A percentile compares a stretch with the other conserved stretches of the same genome.
Evolutionary conservation across 352 stramenopile genomes (phyloP).

Genomic region (Thalassiosira livingstoniorum): DNA sequence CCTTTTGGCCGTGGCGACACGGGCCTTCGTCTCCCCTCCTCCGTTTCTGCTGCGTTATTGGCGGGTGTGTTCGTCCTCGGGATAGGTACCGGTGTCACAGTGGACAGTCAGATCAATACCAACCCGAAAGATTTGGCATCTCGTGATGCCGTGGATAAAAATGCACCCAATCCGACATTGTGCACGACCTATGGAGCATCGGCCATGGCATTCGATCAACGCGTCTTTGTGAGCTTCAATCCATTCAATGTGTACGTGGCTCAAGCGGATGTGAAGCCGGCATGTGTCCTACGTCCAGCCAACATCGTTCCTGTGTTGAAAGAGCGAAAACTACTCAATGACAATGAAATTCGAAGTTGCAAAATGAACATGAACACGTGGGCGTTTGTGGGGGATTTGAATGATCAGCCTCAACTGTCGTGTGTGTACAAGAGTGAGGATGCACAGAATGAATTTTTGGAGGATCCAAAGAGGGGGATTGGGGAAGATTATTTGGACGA

Average conservation of each 20-base stretch:
- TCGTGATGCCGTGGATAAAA: conserved; percentile 88
- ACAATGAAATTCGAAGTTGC: conserved; percentile 85
- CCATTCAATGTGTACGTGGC: conserved; percentile 89
- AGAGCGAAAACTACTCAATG: conserved; percentile 83
- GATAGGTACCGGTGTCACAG: conserved; percentile 87
- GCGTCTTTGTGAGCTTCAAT: conserved; percentile 90
- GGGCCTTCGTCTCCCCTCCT: conserved; percentile 72
- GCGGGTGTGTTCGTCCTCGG: conserved; percentile 88
- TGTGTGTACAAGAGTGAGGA: conserved; percentile 89
- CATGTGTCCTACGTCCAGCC: conserved; percentile 84
- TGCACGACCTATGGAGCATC: conserved; percentile 86
- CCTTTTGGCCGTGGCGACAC: conserved; percentile 67
- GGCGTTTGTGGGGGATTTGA: conserved; percentile 88
- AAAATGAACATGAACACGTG: conserved; percentile 90
- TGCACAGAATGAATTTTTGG: conserved; percentile 90
- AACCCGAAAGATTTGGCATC: conserved; percentile 87
- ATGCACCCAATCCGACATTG: conserved; percentile 87
- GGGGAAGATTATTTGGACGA: conserved; percentile 87
- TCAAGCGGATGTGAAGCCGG: conserved; percentile 88
- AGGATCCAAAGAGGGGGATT: conserved; percentile 87
- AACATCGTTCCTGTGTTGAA: conserved; percentile 86
- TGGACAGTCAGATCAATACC: conserved; percentile 89
- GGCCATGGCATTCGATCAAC: conserved; percentile 88
- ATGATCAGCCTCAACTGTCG: conserved; percentile 87
- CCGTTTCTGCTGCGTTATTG: conserved; percentile 82